These are phyloP conservation scores for Pseudocercospora musae DNA, from an alignment of 2,329 filamentous ascomycete species.

Conservation along the genomic window DNA sequence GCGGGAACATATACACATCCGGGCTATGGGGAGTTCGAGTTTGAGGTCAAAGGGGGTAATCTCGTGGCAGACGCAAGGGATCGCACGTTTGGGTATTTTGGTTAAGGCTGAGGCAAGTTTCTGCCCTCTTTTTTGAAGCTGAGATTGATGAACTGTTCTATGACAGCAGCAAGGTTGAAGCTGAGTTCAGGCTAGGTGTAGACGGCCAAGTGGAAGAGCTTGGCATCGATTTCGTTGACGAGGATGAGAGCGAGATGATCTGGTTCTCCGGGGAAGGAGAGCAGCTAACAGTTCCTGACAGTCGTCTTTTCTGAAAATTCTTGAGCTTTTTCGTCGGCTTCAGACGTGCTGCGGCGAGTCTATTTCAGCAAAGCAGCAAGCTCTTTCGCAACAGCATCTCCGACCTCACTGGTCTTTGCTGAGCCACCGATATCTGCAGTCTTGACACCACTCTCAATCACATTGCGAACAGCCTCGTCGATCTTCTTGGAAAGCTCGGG, in stretches of 20 bases:
- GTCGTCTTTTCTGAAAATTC: background rate
- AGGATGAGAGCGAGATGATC: background rate
- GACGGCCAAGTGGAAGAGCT: background rate
- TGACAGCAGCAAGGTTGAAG: background rate
- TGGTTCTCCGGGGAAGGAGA: background rate
- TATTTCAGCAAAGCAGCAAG: slow-evolving; percentile 42
- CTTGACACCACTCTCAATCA: slow-evolving; percentile 73
- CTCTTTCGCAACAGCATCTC: slow-evolving; percentile 75
- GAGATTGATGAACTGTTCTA: background rate
- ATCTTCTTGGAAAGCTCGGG: slow-evolving; percentile 73
- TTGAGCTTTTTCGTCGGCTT: too few relatives aligned
- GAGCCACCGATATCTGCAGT: slow-evolving; percentile 84
- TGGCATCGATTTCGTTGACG: background rate
- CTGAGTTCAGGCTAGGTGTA: background rate
- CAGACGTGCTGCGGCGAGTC: too few relatives aligned
- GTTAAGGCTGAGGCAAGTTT: too few relatives aligned
- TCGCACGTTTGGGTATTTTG: too few relatives aligned
- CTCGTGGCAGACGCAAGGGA: too few relatives aligned
- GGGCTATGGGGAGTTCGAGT: too few relatives aligned
- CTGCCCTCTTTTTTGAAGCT: background rate
- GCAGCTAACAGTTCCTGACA: background rate
- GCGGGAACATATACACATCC: too few relatives aligned
- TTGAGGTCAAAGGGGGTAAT: too few relatives aligned
- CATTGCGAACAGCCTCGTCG: slow-evolving; percentile 74
- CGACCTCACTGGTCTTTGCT: slow-evolving; percentile 71